Evolutionary conservation across 805 yeast genomes (phyloP).

Genomic region (Yarrowia hollandica): DNA sequence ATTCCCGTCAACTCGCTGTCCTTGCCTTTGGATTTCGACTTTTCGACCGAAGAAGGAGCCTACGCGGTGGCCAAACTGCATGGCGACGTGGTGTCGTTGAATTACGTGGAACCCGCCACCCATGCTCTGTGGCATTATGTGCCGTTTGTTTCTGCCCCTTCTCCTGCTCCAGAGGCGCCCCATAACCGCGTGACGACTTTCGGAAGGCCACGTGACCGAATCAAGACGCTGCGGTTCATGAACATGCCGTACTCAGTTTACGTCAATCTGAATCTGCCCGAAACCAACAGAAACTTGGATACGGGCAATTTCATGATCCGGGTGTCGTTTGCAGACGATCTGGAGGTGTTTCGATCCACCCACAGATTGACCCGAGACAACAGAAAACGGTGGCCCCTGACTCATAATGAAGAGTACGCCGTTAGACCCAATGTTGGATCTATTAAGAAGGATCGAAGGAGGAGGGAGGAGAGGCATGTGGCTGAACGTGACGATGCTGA

Average conservation of each 20-base stretch:
- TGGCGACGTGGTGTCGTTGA: slow-evolving; percentile 27
- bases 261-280: slow-evolving; percentile 39
- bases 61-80: slow-evolving; percentile 30
- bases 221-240: slow-evolving; percentile 33
- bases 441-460: neutral
- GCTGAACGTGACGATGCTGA: too few relatives aligned
- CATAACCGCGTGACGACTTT: slow-evolving; percentile 10
- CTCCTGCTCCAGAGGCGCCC: neutral
- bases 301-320: slow-evolving; percentile 42
- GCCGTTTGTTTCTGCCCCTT: neutral
- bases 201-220: slow-evolving; percentile 22
- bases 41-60: slow-evolving; percentile 29
- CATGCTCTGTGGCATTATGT: slow-evolving; percentile 5
- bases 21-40: slow-evolving; percentile 34
- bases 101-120: slow-evolving; percentile 6
- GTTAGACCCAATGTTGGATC: slow-evolving; percentile 24
- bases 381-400: slow-evolving; percentile 31
- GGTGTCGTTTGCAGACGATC: slow-evolving; percentile 33
- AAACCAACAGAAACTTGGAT: slow-evolving; percentile 37
- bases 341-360: slow-evolving; percentile 18
- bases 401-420: slow-evolving; percentile 31
- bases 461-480: too few relatives aligned
- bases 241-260: slow-evolving; percentile 37
- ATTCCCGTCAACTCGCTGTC: slow-evolving; percentile 34
- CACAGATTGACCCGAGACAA: slow-evolving; percentile 26